A percentile compares a stretch with the other conserved stretches of the same genome.
phyloP scores from a whole-genome alignment of 169 alveolate genomes.

The Plasmodium adleri region DNA sequence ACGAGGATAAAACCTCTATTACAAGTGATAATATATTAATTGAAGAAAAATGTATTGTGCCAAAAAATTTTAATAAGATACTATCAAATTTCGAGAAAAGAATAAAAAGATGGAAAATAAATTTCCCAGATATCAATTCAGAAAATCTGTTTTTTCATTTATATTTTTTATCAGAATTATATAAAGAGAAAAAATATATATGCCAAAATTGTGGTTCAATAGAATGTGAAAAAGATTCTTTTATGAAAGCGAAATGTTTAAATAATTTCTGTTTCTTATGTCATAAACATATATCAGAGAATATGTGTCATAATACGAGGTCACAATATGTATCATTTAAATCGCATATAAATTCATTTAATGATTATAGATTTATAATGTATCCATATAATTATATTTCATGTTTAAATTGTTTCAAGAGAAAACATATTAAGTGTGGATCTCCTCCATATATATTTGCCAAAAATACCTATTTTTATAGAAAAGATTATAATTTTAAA shows the following conservation, averaged over 20 bases:
- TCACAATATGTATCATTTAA: constrained; percentile 29
- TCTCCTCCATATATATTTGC: constrained; percentile 49
- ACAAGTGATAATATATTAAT: too few relatives aligned
- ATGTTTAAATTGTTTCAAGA: constrained; percentile 48
- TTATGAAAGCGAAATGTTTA: constrained; percentile 15
- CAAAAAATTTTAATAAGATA: constrained; percentile 2
- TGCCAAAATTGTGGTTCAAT: constrained; percentile 68
- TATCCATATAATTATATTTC: constrained; percentile 25
- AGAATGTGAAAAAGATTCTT: constrained; percentile 29
- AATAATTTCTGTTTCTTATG: constrained; percentile 47
- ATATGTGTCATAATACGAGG: constrained; percentile 37
- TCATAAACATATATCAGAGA: constrained; percentile 11
- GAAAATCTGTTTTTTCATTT: constrained; percentile 75
- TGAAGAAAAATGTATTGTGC: constrained; percentile 1
- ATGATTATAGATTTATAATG: neutral
- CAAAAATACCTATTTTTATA: constrained; percentile 11
- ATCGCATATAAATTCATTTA: constrained; percentile 5
- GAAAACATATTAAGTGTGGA: constrained; percentile 62
- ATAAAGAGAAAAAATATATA: constrained; percentile 24
- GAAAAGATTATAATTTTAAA: constrained; percentile 26
- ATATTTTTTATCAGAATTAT: constrained; percentile 44
- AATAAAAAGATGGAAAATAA: constrained; percentile 54
- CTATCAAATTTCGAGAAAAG: constrained; percentile 29
- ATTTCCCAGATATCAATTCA: constrained; percentile 49
- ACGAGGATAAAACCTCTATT: too few relatives aligned